Conservation (phyloP, 164 flowering plant species). For the Magnolia kwangsiensis region DNA sequence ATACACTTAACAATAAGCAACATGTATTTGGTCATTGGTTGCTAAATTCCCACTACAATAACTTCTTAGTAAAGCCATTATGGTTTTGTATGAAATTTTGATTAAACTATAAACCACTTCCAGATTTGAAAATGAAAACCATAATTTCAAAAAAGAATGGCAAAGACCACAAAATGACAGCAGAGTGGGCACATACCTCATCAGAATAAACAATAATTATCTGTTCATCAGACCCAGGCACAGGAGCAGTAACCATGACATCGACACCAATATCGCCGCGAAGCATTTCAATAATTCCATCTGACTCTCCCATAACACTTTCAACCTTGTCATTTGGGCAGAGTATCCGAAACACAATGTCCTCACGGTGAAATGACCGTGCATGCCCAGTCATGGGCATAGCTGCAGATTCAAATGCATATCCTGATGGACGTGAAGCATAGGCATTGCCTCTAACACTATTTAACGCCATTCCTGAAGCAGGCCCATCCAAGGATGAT, state of each 20-base stretch:
- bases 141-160: neutral
- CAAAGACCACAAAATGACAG: neutral
- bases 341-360: conserved; percentile 82
- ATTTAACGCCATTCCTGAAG: conserved; percentile 30
- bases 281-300: conserved; percentile 78
- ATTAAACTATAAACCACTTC: neutral
- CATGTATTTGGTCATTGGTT: neutral
- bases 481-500: conserved; percentile 44
- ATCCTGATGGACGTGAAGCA: conserved; percentile 47
- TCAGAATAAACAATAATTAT: conserved; percentile 71
- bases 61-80: neutral
- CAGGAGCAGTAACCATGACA: conserved; percentile 60
- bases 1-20: neutral
- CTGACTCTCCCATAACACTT: conserved; percentile 64
- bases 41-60: neutral
- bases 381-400: conserved; percentile 38
- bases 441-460: conserved; percentile 38
- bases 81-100: neutral
- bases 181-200: conserved; percentile 56
- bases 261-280: conserved; percentile 88
- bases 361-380: conserved; percentile 54
- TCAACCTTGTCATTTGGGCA: conserved; percentile 80
- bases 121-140: neutral
- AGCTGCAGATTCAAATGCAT: conserved; percentile 41
- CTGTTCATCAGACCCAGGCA: conserved; percentile 69